Base-by-base conservation (phyloP, 1,139 yeast genomes). In the Saccharomycopsis hybrid region DNA sequence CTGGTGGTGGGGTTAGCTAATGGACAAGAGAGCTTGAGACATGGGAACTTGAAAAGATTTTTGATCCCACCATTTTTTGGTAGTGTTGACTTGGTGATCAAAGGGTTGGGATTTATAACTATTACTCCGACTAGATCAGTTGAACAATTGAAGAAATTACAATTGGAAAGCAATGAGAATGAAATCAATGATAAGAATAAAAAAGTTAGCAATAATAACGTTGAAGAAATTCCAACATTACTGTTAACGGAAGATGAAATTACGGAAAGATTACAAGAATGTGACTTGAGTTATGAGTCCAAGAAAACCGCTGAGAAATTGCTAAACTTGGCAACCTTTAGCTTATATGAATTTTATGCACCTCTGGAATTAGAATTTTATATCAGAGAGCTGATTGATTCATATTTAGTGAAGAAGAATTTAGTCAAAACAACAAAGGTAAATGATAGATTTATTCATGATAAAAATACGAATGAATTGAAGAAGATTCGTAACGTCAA, bases 11-110 rank as follows among this genome's bases (percentile, higher is more conserved):
- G 43, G 5, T 11, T 49, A 4, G 41, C 38, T 18, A 36, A 37
- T 30, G 28, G 33, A 1, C 27, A 43, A 4, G 5, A 40, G 13
- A 41, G 30, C 25, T 27, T 46, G 30, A 37, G 27, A 8, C 18
- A 35, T 2, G 46, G 18, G 11, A 40, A 45, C 24, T 37, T 53
- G 36, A 32, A 41, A 24, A 40, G 51, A 31, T 53, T 48, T 31
- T 11, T 53, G 4, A 46, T 51, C 30, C 56, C 56, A 5, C 56
- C 56, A 25, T 53, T 53, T 41, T 52, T 18, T 45, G 56, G 56
- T 5, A 39, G 44, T 27, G 36, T 53, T 9, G 56, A 53, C 25
- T 32, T 53, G 35, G 53, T 53, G 11, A 46, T 53, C 24, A 53
- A 51, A 33, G 51, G 52, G 3, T 18, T 53, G n/a, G 56, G 56